Base-by-base conservation (phyloP, 495 filamentous ascomycete genomes). In the Penicillium paradoxum region DNA sequence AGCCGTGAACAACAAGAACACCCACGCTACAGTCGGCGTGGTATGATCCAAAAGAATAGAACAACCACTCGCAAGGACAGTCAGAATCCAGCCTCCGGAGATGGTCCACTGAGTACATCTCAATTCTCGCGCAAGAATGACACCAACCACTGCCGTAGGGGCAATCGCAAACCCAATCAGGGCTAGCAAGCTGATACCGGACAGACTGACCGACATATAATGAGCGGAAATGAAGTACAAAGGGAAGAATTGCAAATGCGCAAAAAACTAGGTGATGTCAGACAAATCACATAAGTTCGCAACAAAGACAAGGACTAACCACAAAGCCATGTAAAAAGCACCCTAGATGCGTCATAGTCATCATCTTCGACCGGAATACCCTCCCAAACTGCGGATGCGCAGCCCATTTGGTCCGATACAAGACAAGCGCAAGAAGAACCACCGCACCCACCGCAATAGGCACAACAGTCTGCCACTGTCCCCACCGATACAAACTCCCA, bases 201-300 rank as follows among this genome's bases (percentile, higher is more conserved):
- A 68, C 2, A 82, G 53, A 6, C 81, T 79, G 0, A 80, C 72
- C 0, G 71, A 66, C 42, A 76, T 72, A 43, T 71, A 77, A 49
- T 81, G 79, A 24, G 86, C 76, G 8, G 80, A 76, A 45, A 82
- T 69, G 59, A 84, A 84, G 64, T 84, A 90, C 19, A 90, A 72
- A 0, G 85, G 76, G 27, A 85, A 66, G 46, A 79, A 85, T 56
- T 88, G 85, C 0, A 91, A 57, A 0, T 75, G 72, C 39, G 59
- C 53, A 37, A 73, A 73, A 14, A 79, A 62, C 54, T 78, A 58
- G 0, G 47, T 27, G 24, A 19, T 29, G 34, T 37, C 11, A 33
- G 39, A 40, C 42, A 15, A 36, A 8, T 25, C n/a, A n/a, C n/a
- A n/a, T n/a, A n/a, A n/a, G n/a, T n/a, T 36, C 22, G 9, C 4